A percentile compares a stretch with the other conserved stretches of the same genome.
phyloP scores from a whole-genome alignment of 768 basidiomycete genomes.

The Chalciporus piperatus region DNA sequence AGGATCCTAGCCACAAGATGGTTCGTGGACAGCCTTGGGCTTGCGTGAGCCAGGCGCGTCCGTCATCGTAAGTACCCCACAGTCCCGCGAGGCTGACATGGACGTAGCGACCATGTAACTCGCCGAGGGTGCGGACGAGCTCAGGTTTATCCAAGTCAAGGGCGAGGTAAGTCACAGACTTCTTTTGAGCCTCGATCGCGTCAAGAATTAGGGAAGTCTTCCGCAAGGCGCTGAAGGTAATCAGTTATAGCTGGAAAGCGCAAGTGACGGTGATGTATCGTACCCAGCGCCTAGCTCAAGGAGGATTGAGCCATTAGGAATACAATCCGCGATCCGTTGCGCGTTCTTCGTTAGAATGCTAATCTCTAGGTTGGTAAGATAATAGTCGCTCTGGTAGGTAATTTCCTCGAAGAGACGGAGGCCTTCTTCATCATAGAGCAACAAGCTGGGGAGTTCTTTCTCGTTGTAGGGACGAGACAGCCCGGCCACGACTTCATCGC shows the following conservation, averaged over 20 bases:
- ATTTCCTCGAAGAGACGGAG: constrained; percentile 8
- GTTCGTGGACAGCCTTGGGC: background rate
- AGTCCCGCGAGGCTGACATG: constrained; percentile 6
- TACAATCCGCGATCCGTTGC: no score
- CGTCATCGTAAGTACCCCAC: constrained; percentile 10
- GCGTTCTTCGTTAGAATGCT: background rate
- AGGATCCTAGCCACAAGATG: constrained; percentile 8
- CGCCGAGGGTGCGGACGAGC: constrained; percentile 4
- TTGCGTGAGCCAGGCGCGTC: constrained; percentile 1
- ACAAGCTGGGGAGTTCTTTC: constrained; percentile 4
- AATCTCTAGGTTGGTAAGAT: constrained; percentile 5
- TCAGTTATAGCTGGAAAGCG: no score
- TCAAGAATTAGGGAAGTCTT: constrained; percentile 7
- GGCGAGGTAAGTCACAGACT: constrained; percentile 4
- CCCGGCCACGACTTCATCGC: background rate
- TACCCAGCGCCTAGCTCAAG: no score
- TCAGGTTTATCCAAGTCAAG: constrained; percentile 7
- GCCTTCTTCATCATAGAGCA: constrained; percentile 6
- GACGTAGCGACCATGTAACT: constrained; percentile 1
- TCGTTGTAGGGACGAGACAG: constrained; percentile 4
- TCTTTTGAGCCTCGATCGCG: constrained; percentile 5
- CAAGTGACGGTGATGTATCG: no score
- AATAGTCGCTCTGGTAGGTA: constrained; percentile 7
- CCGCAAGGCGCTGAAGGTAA: background rate
- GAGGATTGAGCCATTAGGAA: no score